A percentile compares a stretch with the other conserved stretches of the same genome.
phyloP scores from a whole-genome alignment of 352 stramenopile species.

The Plasmopara muralis region DNA sequence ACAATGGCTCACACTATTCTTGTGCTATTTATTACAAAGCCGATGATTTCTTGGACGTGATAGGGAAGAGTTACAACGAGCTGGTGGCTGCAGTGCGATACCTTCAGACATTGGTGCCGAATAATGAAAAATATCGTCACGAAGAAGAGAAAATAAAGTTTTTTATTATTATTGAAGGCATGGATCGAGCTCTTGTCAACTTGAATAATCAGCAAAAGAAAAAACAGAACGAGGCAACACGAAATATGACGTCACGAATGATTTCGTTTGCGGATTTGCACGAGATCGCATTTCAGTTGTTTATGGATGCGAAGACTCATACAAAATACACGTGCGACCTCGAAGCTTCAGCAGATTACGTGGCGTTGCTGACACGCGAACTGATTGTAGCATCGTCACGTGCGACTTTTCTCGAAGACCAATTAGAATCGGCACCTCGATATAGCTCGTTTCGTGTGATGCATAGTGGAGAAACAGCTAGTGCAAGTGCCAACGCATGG shows the following conservation, averaged over 20 bases:
- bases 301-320: slow-evolving; percentile 49
- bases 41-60: slow-evolving; percentile 29
- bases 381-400: slow-evolving; percentile 36
- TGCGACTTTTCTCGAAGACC: slow-evolving; percentile 40
- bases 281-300: slow-evolving; percentile 57
- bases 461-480: slow-evolving; percentile 32
- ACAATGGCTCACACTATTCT: slow-evolving; percentile 10
- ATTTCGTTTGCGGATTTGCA: slow-evolving; percentile 55
- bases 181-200: slow-evolving; percentile 48
- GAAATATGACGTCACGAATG: not conserved
- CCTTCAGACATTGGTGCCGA: slow-evolving; percentile 22
- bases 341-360: slow-evolving; percentile 44
- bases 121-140: not conserved
- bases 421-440: slow-evolving; percentile 47
- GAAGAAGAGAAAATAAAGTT: slow-evolving; percentile 10
- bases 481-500: slow-evolving; percentile 52
- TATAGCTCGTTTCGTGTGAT: slow-evolving; percentile 59
- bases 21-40: slow-evolving; percentile 43
- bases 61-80: slow-evolving; percentile 33
- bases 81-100: slow-evolving; percentile 27
- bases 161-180: slow-evolving; percentile 54
- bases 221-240: slow-evolving; percentile 23
- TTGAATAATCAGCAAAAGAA: slow-evolving; percentile 33
- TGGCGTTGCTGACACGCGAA: slow-evolving; percentile 52
- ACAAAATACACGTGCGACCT: slow-evolving; percentile 61